Base-by-base conservation (phyloP, 768 basidiomycete species). In the Strobilomyces confusus region DNA sequence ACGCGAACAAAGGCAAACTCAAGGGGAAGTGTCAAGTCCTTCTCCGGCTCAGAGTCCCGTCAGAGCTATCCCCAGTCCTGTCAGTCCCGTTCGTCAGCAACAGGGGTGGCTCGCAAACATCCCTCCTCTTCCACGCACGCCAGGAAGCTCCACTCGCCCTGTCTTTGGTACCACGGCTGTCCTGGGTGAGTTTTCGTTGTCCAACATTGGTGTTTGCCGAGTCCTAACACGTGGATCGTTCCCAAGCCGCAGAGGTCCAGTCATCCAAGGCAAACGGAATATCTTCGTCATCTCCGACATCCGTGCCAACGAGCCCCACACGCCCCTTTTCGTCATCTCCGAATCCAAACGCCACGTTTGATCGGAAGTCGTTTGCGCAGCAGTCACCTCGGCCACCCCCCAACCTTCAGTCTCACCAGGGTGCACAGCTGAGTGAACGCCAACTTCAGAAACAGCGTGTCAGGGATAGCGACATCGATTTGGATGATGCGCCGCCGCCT, bases 401-500 rank as follows among this genome's bases (percentile, higher is more conserved):
- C 26, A 49, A 48, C 37, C 30, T 19, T 22, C 55, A 56, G 38
- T 30, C 56, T 20, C 59, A 57, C 30, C 64, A 46, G 49, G 42
- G 43, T 45, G 55, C 49, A 32, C 61, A 56, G 46, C 51, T 58
- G 41, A 69, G 57, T 41, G 63, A 61, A 46, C 63, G 63, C 26
- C 68, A 69, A 44, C 49, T 57, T 38, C 52, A 63, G 36, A 65
- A 64, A 48, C 68, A 58, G 48, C 63, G 59, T 48, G 59, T 51
- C 14, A 48, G 55, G 33, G 50, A 59, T 40, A 7, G 26, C 12
- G 56, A 67, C 38, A 63, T 76, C n/a, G 67, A 69, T 59, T 58
- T 77, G 13, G 75, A 77, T 53, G 75, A 76, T 63, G 71, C 73
- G 32, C 75, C 75, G 25, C 75, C 75, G 4, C 73, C 69, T 20